Conservation (phyloP, 2,329 filamentous ascomycete genomes). For the Venturia pyrina region DNA sequence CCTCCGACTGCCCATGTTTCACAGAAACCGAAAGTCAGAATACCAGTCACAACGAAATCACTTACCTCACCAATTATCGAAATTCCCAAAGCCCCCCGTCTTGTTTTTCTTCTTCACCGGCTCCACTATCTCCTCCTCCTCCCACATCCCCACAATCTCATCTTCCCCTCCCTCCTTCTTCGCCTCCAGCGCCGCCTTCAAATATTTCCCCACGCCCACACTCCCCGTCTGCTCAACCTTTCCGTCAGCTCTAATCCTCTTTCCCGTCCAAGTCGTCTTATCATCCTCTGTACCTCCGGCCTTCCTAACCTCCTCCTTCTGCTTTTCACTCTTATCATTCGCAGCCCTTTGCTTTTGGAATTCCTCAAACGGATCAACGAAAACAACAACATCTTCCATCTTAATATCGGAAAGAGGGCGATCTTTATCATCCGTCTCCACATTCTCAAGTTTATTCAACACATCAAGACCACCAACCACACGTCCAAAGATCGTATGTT, state of each 20-base stretch:
- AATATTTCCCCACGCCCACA: conserved; percentile 66
- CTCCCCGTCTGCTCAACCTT: conserved; percentile 42
- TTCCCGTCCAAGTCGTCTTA: conserved; percentile 90
- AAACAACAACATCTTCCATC: conserved; percentile 75
- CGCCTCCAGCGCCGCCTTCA: conserved; percentile 48
- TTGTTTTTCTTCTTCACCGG: conserved; percentile 75
- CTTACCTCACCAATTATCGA: conserved; percentile 65
- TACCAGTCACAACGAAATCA: background rate
- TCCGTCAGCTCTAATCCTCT: conserved; percentile 64
- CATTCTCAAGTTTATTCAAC: conserved; percentile 65
- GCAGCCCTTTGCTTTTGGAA: conserved; percentile 59
- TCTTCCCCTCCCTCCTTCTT: conserved; percentile 18
- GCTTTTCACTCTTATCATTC: conserved; percentile 50
- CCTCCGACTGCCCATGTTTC: background rate
- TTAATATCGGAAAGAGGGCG: conserved; percentile 67
- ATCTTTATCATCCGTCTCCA: conserved; percentile 63
- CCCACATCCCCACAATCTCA: conserved; percentile 43
- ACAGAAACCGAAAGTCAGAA: background rate
- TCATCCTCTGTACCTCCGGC: conserved; percentile 76
- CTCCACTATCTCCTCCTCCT: conserved; percentile 55
- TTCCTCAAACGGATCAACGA: conserved; percentile 91
- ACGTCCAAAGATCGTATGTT: conserved; percentile 92
- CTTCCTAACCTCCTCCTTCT: conserved; percentile 51
- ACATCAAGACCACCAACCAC: conserved; percentile 68
- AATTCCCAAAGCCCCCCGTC: conserved; percentile 80